Evolutionary conservation across 192 early-diverging fungal genomes (phyloP).

Genomic region (Globomyces pollinis-pini): DNA sequence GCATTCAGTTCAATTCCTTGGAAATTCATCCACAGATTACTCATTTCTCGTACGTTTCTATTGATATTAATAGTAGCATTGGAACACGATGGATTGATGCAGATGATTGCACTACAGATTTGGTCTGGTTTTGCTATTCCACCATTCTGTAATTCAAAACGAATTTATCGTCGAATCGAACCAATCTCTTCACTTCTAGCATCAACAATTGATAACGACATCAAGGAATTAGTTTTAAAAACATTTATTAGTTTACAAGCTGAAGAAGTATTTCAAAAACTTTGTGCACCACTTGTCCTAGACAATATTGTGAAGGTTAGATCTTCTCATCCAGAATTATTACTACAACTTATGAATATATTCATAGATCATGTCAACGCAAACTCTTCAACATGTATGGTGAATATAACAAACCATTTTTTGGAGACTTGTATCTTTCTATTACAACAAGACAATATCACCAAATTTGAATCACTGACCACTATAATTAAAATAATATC

Average conservation of each 20-base stretch:
- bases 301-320: not conserved
- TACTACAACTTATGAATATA: not conserved
- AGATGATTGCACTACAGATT: not conserved
- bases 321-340: not conserved
- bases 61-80: no score
- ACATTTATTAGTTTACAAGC: not conserved
- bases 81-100: not conserved
- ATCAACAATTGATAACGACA: not conserved
- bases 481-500: no score
- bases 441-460: no score
- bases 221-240: not conserved
- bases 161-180: not conserved
- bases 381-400: no score
- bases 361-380: no score
- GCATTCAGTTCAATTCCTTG: not conserved
- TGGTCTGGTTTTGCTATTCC: not conserved
- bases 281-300: not conserved
- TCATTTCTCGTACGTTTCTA: not conserved
- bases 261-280: not conserved
- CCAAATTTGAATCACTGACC: no score
- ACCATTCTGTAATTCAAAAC: not conserved
- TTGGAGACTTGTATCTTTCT: no score
- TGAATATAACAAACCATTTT: no score
- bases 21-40: slow-evolving; percentile 5
- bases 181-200: not conserved